phyloP scores from a whole-genome alignment of 768 basidiomycete species.

The Candolleomyces aberdarensis region DNA sequence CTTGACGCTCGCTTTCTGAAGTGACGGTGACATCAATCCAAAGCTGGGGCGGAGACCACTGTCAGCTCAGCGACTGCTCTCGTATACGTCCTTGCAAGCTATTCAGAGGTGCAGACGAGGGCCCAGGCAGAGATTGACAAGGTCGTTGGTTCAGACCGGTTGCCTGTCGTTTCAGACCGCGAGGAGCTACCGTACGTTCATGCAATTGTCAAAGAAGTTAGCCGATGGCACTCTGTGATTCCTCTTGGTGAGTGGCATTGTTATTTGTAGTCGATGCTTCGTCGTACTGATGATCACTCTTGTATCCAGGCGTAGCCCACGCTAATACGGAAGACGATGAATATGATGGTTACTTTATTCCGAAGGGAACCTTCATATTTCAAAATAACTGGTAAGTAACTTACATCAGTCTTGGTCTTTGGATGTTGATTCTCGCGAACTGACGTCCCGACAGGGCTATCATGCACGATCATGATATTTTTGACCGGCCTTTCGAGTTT shows the following conservation, averaged over 20 bases:
- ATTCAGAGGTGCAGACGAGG: conserved; percentile 21
- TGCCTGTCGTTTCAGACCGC: conserved; percentile 24
- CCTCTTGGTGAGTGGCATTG: conserved; percentile 13
- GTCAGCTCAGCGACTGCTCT: conserved; percentile 15
- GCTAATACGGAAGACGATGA: conserved; percentile 32
- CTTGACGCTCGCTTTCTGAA: background rate
- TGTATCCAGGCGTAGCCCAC: conserved; percentile 25
- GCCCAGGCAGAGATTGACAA: conserved; percentile 23
- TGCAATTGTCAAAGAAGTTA: conserved; percentile 23
- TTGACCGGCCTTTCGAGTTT: conserved; percentile 8
- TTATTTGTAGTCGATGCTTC: background rate
- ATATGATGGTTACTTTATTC: conserved; percentile 35
- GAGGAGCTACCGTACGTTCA: conserved; percentile 21
- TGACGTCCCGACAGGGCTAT: conserved; percentile 4
- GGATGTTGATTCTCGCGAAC: background rate
- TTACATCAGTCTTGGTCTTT: background rate
- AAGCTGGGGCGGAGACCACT: background rate
- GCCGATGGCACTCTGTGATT: conserved; percentile 16
- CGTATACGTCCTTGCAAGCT: conserved; percentile 22
- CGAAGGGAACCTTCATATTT: conserved; percentile 38
- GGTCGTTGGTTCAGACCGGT: conserved; percentile 19
- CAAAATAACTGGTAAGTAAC: conserved; percentile 33
- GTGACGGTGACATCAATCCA: too few relatives aligned
- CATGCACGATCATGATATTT: conserved; percentile 9
- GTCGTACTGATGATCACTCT: background rate